Evolutionary conservation across 495 filamentous ascomycete genomes (phyloP).

Genomic region (Mycothermus thermophilus): DNA sequence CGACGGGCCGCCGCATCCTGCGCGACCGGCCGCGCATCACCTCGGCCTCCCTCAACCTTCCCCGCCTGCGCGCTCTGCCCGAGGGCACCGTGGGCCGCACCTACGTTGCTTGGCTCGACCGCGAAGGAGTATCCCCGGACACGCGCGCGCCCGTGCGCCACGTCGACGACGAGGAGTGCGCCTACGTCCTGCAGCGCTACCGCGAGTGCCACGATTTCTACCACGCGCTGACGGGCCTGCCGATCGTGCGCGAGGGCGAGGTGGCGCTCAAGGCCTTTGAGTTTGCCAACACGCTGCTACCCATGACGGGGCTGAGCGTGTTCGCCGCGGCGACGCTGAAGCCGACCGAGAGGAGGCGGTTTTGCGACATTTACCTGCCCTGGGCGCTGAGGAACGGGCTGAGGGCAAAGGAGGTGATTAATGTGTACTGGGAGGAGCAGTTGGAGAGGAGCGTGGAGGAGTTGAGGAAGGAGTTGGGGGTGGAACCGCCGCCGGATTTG

Average conservation of each 20-base stretch:
- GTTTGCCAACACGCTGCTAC: slow-evolving; percentile 83
- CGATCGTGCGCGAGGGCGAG: slow-evolving; percentile 86
- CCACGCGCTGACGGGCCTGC: slow-evolving; percentile 85
- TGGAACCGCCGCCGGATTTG: slow-evolving; percentile 84
- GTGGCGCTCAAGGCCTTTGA: slow-evolving; percentile 91
- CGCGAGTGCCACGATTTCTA: slow-evolving; percentile 98
- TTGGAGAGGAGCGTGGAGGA: slow-evolving; percentile 72
- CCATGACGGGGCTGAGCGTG: slow-evolving; percentile 67
- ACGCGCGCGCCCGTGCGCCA: slow-evolving; percentile 70
- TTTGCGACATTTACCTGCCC: slow-evolving; percentile 63
- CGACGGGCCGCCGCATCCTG: slow-evolving; percentile 84
- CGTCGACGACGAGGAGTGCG: slow-evolving; percentile 87
- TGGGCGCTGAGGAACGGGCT: slow-evolving; percentile 84
- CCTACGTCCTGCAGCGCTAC: slow-evolving; percentile 98
- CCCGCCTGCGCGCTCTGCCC: slow-evolving; percentile 56
- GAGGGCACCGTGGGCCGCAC: slow-evolving; percentile 66
- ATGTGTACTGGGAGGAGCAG: slow-evolving; percentile 97
- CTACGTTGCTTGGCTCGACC: slow-evolving; percentile 79
- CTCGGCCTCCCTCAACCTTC: slow-evolving; percentile 56
- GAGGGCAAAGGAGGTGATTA: slow-evolving; percentile 67
- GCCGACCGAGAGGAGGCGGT: slow-evolving; percentile 55
- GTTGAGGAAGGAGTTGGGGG: slow-evolving; percentile 56
- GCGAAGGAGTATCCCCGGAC: slow-evolving; percentile 84
- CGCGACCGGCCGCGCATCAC: slow-evolving; percentile 81
- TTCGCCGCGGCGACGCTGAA: slow-evolving; percentile 69